Percentiles rank a stretch among this genome's conserved stretches.
Evolutionary conservation across 257 asterid genomes (phyloP).

Genomic region (Solanum piurae): DNA sequence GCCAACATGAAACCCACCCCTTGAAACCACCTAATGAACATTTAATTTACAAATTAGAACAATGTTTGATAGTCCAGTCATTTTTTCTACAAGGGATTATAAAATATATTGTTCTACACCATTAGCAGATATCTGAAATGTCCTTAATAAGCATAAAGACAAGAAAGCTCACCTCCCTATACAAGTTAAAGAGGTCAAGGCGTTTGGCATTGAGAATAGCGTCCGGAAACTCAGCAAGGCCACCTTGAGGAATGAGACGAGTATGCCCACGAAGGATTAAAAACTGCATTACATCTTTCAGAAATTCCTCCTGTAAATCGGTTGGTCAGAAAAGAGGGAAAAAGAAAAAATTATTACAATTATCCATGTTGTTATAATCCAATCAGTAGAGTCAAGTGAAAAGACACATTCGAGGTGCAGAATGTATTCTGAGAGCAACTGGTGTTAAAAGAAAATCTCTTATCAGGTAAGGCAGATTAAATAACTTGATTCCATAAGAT

Average conservation of each 20-base stretch:
- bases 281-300: slow-evolving; percentile 95
- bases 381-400: neutral
- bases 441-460: neutral
- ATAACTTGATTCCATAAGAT: neutral
- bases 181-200: slow-evolving; percentile 91
- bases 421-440: neutral
- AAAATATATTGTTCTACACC: neutral
- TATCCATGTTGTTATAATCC: neutral
- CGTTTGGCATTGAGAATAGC: slow-evolving; percentile 99
- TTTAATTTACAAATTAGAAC: neutral
- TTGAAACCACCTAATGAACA: slow-evolving; percentile 70
- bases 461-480: neutral
- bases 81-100: neutral
- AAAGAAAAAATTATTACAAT: neutral
- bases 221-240: slow-evolving; percentile 93
- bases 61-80: neutral
- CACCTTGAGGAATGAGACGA: slow-evolving; percentile 98
- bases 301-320: slow-evolving; percentile 67
- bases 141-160: neutral
- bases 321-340: neutral
- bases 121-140: neutral
- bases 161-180: slow-evolving; percentile 70
- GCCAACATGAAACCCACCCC: slow-evolving; percentile 98
- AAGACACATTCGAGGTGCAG: neutral
- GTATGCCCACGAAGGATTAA: slow-evolving; percentile 91